Base-by-base conservation (phyloP, 2,329 filamentous ascomycete genomes). In the Allantophomopsis cytisporea region DNA sequence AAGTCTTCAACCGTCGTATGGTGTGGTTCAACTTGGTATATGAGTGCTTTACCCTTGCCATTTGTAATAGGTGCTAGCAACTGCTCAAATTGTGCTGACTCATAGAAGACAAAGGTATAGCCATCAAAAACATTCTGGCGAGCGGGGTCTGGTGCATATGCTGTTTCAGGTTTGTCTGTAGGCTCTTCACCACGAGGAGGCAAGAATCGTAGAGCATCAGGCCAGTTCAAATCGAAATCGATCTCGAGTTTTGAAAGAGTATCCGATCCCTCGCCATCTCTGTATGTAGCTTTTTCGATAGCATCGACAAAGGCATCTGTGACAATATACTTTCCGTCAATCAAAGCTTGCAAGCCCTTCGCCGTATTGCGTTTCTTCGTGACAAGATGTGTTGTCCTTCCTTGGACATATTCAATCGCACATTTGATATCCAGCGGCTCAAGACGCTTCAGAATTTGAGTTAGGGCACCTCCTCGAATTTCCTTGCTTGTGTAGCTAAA, bases 351-450 rank as follows among this genome's bases (percentile, higher is more conserved):
- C 2, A 98, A 66, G 0, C 84, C 85, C 47, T 86, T 87, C 0
- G 88, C 73, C 0, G 86, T 89, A 56, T 96, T 98, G 36, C 91
- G 73, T 60, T 94, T 95, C 56, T 78, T 83, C 7, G 85, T 79
- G 28, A 96, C 77, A 10, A 94, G 82, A 58, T 96, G 88, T 0
- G 89, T 94, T 0, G 89, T 95, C 20, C 71, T 63, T 13, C 64
- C 69, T 18, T 70, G 62, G 17, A 83, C 63, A 57, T 86, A 95
- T 4, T 87, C 79, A 34, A 73, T 67, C 12, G 83, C 64, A 12
- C 86, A 79, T 58, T 95, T 96, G 58, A 96, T 80, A 54, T 94
- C 91, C n/a, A 94, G 68, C 35, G 80, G 73, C 54, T 93, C 86
- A 14, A 96, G 72, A 39, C 70, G 70, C 23, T 71, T 62, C 45